Conservation (phyloP, 2,329 filamentous ascomycete genomes). For the Pseudogymnoascus sp. region DNA sequence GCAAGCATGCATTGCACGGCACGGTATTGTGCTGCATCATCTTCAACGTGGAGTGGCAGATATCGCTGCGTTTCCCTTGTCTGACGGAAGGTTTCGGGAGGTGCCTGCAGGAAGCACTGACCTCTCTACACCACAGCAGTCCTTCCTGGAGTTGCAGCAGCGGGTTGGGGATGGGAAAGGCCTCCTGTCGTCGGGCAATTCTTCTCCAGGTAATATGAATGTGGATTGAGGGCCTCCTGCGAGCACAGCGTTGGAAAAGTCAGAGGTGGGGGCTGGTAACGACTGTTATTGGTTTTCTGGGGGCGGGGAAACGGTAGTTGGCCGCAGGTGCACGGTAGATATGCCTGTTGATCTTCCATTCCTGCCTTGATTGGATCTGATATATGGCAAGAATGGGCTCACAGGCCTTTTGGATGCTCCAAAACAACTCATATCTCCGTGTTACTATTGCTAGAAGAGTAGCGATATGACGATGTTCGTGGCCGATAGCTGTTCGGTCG, state of each 20-base stretch:
- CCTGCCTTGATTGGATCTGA: background rate
- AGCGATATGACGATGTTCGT: background rate
- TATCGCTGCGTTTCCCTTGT: background rate
- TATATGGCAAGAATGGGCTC: background rate
- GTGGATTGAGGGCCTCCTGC: background rate
- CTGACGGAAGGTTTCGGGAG: background rate
- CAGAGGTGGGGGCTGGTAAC: background rate
- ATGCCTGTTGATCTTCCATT: background rate
- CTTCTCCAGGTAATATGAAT: background rate
- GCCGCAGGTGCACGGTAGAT: background rate
- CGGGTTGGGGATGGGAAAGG: background rate
- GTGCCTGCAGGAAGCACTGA: background rate
- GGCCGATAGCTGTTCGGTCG: background rate
- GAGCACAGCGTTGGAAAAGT: background rate
- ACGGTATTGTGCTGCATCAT: background rate
- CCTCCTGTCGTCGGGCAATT: background rate
- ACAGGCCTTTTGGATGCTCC: background rate
- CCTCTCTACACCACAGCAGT: background rate
- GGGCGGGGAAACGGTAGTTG: background rate
- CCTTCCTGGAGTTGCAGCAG: background rate
- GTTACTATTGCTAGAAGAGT: background rate
- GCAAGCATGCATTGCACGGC: background rate
- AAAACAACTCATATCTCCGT: background rate
- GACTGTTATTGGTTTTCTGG: background rate
- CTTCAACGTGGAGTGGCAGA: background rate